Conservation (phyloP, 164 flowering plant genomes). For the Platanus orientalis region DNA sequence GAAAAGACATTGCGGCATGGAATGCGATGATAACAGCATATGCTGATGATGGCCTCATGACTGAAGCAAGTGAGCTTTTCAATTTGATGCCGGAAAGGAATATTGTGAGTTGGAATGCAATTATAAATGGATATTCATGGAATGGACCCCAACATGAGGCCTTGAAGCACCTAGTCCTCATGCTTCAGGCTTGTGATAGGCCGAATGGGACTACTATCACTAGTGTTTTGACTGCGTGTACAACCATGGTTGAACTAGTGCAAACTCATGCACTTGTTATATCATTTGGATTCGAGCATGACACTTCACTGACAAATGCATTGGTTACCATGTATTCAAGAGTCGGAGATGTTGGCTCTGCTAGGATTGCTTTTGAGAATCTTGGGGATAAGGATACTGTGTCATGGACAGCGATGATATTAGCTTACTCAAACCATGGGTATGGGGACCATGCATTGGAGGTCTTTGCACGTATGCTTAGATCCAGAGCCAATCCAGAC, state of each 20-base stretch:
- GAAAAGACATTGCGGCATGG: slow-evolving; percentile 55
- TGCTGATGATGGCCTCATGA: slow-evolving; percentile 32
- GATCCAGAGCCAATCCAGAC: slow-evolving; percentile 42
- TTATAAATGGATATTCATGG: slow-evolving; percentile 48
- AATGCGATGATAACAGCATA: slow-evolving; percentile 64
- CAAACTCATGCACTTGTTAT: slow-evolving; percentile 48
- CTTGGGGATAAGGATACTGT: slow-evolving; percentile 41
- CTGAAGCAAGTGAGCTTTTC: slow-evolving; percentile 48
- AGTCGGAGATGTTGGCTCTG: slow-evolving; percentile 44
- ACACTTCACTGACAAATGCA: slow-evolving; percentile 37
- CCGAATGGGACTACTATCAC: slow-evolving; percentile 47
- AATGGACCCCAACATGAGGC: slow-evolving; percentile 35
- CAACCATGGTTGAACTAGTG: slow-evolving; percentile 27
- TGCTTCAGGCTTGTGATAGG: slow-evolving; percentile 32
- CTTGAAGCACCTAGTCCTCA: slow-evolving; percentile 29
- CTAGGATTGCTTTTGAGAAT: slow-evolving; percentile 33
- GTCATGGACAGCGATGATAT: slow-evolving; percentile 61
- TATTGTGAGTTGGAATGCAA: slow-evolving; percentile 45
- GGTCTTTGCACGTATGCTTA: slow-evolving; percentile 44
- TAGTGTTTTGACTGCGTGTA: slow-evolving; percentile 35
- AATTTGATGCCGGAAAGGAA: slow-evolving; percentile 37
- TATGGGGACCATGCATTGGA: slow-evolving; percentile 35
- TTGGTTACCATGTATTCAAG: slow-evolving; percentile 50
- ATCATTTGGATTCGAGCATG: slow-evolving; percentile 40
- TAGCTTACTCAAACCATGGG: slow-evolving; percentile 53